Base-by-base conservation (phyloP, 805 yeast genomes). In the Lipomyces kockii region DNA sequence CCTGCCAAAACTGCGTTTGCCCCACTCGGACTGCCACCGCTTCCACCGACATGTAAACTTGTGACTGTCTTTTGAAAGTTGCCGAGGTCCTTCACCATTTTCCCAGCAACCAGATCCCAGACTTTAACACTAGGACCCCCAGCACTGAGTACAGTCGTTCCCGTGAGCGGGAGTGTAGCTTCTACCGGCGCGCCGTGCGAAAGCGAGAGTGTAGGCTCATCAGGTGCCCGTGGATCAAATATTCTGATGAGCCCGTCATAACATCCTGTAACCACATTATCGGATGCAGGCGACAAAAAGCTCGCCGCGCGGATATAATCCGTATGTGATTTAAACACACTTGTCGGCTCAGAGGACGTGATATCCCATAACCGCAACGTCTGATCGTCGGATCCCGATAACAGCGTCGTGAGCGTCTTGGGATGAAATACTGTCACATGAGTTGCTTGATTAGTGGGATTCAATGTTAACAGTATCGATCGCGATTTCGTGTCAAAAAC, bases 361-460 rank as follows among this genome's bases (percentile, higher is more conserved):
- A 95, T 89, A 77, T 95, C 99, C 84, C 94, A 95, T 53, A 95
- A 79, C 77, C 97, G 83, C 1, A 91, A 92, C 27, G 88, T 83
- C 75, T 96, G 83, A 79, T 95, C 99, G 79, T 95, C 99, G 7
- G 97, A 89, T 9, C 97, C 97, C 4, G 97, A 90, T 34, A 92
- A 82, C 62, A 95, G 78, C 67, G 89, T 88, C 63, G 94, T 89
- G 37, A 88, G 86, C 34, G 87, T 82, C 1, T 88, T 81, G 14
- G 95, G 91, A 76, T 93, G 97, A 79, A 95, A 95, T 77, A 91
- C 91, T 2, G 97, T 92, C 22, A 94, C 97, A 76, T 91, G 98
- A 0, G 96, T 89, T 14, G 98, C 94, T 78, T 91, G 93, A 3
- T 89, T 80, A 0, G 96, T 88, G 5, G 98, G 97, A 64, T 87